phyloP scores from a whole-genome alignment of 2,329 filamentous ascomycete genomes.

The Raffaelea albimanens region DNA sequence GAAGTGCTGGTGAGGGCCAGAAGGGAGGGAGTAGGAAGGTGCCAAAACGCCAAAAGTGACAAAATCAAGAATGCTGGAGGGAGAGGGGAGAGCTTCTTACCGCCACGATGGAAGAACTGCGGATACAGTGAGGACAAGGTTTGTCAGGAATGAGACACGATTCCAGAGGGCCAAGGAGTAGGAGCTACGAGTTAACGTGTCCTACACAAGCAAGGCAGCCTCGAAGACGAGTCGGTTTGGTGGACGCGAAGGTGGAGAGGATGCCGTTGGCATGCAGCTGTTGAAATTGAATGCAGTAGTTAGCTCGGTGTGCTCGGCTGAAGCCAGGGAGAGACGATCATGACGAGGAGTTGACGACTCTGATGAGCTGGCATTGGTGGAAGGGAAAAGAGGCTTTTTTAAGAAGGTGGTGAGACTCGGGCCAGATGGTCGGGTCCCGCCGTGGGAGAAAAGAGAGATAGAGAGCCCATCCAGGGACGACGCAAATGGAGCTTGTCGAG shows the following conservation, averaged over 20 bases:
- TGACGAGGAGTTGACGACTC: too few relatives aligned
- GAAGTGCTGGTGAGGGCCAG: neutral
- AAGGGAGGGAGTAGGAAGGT: neutral
- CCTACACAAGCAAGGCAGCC: conserved; percentile 35
- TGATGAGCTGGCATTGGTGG: neutral
- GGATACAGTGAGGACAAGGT: conserved; percentile 18
- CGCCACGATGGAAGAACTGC: conserved; percentile 29
- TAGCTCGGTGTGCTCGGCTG: neutral
- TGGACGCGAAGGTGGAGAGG: neutral
- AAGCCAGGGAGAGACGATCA: neutral
- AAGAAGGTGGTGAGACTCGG: too few relatives aligned
- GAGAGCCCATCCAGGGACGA: too few relatives aligned
- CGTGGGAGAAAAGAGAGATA: too few relatives aligned
- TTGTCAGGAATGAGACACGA: conserved; percentile 30
- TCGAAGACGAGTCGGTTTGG: neutral
- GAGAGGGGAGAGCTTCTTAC: conserved; percentile 34
- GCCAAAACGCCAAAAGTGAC: conserved; percentile 3
- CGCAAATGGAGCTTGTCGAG: too few relatives aligned
- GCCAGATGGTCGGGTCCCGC: too few relatives aligned
- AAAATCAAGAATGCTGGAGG: too few relatives aligned
- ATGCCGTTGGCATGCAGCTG: neutral
- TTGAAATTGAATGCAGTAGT: neutral
- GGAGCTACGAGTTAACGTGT: conserved; percentile 59
- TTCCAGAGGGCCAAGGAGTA: conserved; percentile 35
- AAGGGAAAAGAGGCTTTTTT: neutral